Base-by-base conservation (phyloP, 139 green algal species). In the Mychonastes homosphaera region DNA sequence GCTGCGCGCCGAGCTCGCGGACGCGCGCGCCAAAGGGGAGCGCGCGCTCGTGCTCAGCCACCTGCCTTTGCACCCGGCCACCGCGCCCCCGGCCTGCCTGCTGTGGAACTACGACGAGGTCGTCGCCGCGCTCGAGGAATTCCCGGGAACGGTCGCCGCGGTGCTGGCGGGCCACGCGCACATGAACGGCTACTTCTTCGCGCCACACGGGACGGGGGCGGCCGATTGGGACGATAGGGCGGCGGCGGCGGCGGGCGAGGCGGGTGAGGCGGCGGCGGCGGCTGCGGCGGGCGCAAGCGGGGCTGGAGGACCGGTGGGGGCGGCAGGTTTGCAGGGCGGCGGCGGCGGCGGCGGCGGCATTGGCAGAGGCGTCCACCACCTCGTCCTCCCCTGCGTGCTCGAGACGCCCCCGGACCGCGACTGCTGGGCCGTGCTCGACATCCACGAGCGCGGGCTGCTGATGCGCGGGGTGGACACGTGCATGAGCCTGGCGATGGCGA, bases 51-150 rank as follows among this genome's bases (percentile, higher is more conserved):
- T 84, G 23, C 64, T 47, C 23, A 40, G 40, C 6, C 71, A 79
- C 71, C 35, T 79, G 9, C 69, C 69, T 6, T 36, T 84, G 24
- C 56, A 74, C 53, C 81, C 81, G 0, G 56, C 49, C 39, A 83
- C 68, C 29, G 74, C 58, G 32, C 63, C 70, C 0, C 53, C 61
- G 30, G 43, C 68, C 23, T 86, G 75, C 59, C 66, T 91, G 41
- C 28, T 84, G 16, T 91, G 81, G 79, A 87, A 87, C 67, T 89
- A 86, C 39, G 50, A 82, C 8, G 47, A 73, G 16, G 78, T 84
- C 21, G 61, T 81, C 43, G 10, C 49, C 19, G 34, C 70, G 45
- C 49, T 66, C 10, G 40, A 66, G 9, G 28, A 33, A 5, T 49
- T 24, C 12, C 55, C 66, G 27, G 60, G 61, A 13, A 32, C 54